phyloP scores from a whole-genome alignment of 208 protist species.

The Trypanosoma avium region DNA sequence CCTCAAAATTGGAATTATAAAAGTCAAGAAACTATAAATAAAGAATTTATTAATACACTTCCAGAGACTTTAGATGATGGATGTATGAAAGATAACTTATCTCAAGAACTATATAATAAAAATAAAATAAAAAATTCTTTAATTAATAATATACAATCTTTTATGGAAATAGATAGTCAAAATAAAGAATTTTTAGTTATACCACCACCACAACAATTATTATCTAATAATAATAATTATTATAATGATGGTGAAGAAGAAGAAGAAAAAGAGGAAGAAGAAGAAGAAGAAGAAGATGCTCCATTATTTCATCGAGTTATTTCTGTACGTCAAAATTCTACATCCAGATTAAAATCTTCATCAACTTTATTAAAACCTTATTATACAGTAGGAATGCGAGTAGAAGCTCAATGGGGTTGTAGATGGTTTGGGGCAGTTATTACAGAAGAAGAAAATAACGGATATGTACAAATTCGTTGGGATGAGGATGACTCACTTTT shows the following conservation, averaged over 20 bases:
- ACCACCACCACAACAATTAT: neutral
- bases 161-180: neutral
- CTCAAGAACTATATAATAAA: neutral
- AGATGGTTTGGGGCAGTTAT: slow-evolving; percentile 57
- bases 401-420: slow-evolving; percentile 57
- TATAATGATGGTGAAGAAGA: neutral
- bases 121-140: neutral
- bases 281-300: slow-evolving; percentile 15
- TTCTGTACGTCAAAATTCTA: neutral
- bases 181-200: neutral
- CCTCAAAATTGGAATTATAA: neutral
- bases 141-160: neutral
- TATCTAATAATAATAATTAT: neutral
- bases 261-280: slow-evolving; percentile 10
- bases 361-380: neutral
- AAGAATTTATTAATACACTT: no score
- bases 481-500: slow-evolving; percentile 52
- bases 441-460: slow-evolving; percentile 39
- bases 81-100: no score
- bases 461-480: slow-evolving; percentile 71
- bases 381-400: slow-evolving; percentile 37
- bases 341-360: neutral
- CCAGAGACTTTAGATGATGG: no score
- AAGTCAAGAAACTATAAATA: no score
- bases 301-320: slow-evolving; percentile 12